Conservation (phyloP, 495 filamentous ascomycete species). For the Niebla homalea region DNA sequence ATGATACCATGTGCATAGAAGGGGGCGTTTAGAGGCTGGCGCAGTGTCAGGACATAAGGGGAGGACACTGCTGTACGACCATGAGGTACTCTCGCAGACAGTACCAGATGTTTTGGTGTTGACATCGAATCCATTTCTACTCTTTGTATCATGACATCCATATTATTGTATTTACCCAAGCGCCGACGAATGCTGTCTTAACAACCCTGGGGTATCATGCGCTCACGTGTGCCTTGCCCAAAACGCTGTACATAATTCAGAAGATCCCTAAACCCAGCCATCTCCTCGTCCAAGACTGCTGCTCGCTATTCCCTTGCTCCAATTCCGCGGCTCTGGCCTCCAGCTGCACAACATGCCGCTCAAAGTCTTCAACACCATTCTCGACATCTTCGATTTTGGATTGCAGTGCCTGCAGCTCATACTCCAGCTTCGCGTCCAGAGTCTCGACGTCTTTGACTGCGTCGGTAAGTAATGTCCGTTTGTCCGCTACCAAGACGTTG, state of each 20-base stretch:
- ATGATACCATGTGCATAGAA: too few species aligned
- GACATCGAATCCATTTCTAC: too few species aligned
- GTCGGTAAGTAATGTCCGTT: conserved; percentile 55
- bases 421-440: conserved; percentile 79
- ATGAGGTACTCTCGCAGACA: too few species aligned
- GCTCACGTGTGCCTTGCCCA: neutral
- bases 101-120: too few species aligned
- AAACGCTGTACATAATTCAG: neutral
- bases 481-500: conserved; percentile 52
- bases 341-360: conserved; percentile 62
- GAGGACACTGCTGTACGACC: too few species aligned
- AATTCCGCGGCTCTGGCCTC: conserved; percentile 62
- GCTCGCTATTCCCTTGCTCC: conserved; percentile 48
- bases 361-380: conserved; percentile 67
- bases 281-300: conserved; percentile 41
- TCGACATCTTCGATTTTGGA: conserved; percentile 83
- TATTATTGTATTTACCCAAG: neutral
- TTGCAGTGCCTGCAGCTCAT: conserved; percentile 71
- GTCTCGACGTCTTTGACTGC: conserved; percentile 69
- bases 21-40: too few species aligned
- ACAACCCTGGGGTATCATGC: conserved; percentile 6
- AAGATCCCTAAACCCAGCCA: conserved; percentile 18
- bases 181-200: conserved; percentile 1
- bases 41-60: too few species aligned
- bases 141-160: too few species aligned